These are phyloP conservation scores for Limnanthes douglasii DNA, from an alignment of 345 rosid genomes.

Conservation along the genomic window DNA sequence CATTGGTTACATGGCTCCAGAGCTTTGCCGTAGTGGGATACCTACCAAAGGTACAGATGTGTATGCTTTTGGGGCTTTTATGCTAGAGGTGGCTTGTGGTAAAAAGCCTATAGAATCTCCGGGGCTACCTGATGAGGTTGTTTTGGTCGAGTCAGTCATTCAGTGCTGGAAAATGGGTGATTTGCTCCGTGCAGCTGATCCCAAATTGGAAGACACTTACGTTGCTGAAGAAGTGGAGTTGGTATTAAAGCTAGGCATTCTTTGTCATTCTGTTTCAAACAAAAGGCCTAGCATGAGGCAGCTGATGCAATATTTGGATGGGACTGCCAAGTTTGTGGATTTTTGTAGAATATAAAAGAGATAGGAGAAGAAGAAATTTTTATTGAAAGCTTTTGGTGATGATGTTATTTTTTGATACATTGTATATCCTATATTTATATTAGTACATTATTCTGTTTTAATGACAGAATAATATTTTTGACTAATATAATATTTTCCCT, in stretches of 20 bases:
- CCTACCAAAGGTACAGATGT: constrained; percentile 21
- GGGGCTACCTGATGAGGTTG: constrained; percentile 1
- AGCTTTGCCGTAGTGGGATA: constrained; percentile 22
- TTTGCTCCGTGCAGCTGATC: constrained; percentile 7
- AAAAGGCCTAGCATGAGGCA: constrained; percentile 23
- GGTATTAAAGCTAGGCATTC: constrained; percentile 14
- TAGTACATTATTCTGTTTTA: no score
- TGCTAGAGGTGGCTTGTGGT: constrained; percentile 34
- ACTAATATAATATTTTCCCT: no score
- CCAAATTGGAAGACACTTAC: constrained; percentile 8
- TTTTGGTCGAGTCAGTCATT: constrained; percentile 12
- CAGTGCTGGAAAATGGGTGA: constrained; percentile 11
- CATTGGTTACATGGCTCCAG: constrained; percentile 34
- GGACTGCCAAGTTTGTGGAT: constrained; percentile 13
- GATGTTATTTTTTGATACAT: no score
- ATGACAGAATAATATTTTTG: no score
- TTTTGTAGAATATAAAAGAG: no score
- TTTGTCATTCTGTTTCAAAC: constrained; percentile 16
- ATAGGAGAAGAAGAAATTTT: no score
- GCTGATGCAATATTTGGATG: constrained; percentile 10
- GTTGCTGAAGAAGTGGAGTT: constrained; percentile 9
- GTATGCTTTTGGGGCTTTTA: constrained; percentile 25
- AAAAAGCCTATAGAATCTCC: constrained; percentile 27
- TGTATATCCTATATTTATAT: no score
- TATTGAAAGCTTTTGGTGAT: no score